These are phyloP conservation scores for Pseudoperonospora humuli DNA, from an alignment of 352 stramenopile genomes.

Conservation along the genomic window DNA sequence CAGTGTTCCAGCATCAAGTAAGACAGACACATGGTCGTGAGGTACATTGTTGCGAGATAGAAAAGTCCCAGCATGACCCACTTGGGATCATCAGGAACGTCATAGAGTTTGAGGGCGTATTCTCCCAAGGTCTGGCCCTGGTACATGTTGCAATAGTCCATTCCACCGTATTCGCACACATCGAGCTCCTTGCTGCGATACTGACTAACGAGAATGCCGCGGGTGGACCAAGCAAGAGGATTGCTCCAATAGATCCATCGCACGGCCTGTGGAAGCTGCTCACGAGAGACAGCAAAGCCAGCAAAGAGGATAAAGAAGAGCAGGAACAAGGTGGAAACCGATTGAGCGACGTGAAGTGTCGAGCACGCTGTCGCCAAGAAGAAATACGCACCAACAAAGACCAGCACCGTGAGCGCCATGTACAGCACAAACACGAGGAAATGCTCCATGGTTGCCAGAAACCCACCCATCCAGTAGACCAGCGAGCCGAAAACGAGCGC, in stretches of 20 bases:
- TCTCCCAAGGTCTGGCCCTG: too few species aligned
- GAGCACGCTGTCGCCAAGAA: slow-evolving; percentile 26
- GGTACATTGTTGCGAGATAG: too few species aligned
- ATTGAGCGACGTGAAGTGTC: slow-evolving; percentile 36
- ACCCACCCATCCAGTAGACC: slow-evolving; percentile 74
- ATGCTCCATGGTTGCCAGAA: slow-evolving; percentile 21
- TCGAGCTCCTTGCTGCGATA: too few species aligned
- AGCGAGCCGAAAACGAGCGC: slow-evolving; percentile 65
- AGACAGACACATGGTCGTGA: too few species aligned
- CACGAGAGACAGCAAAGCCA: slow-evolving; percentile 35
- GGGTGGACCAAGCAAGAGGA: slow-evolving; percentile 38
- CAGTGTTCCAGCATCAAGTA: too few species aligned
- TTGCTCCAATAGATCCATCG: slow-evolving; percentile 59
- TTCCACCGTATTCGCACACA: too few species aligned
- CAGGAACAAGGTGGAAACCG: slow-evolving; percentile 30
- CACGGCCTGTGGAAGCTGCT: slow-evolving; percentile 28
- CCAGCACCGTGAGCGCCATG: slow-evolving; percentile 38
- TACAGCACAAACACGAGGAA: slow-evolving; percentile 39
- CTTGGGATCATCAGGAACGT: too few species aligned
- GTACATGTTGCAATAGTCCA: too few species aligned
- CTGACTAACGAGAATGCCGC: slow-evolving; percentile 32
- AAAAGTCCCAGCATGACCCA: too few species aligned
- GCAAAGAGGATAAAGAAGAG: slow-evolving; percentile 41
- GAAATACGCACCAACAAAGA: slow-evolving; percentile 40
- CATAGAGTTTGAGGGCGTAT: too few species aligned